Evolutionary conservation across 768 basidiomycete genomes (phyloP).

Genomic region (Coprinopsis sp.): DNA sequence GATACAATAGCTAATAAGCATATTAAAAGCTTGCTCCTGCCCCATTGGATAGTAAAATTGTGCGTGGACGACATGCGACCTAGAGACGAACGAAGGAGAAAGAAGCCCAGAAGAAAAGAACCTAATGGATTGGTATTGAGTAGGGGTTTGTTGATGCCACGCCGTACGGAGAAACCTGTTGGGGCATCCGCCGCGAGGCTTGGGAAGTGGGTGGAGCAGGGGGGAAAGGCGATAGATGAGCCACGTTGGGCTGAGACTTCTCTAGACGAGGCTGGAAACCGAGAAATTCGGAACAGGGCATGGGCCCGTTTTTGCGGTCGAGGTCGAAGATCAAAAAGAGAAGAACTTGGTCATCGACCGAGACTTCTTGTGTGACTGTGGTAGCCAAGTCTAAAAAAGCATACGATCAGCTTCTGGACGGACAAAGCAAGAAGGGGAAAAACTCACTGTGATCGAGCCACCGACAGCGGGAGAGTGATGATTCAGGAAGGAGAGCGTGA

Average conservation of each 20-base stretch:
- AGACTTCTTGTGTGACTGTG: conserved; percentile 66
- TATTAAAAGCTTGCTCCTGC: conserved; percentile 9
- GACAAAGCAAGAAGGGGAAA: conserved; percentile 12
- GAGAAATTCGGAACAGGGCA: conserved; percentile 59
- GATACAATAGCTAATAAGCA: conserved; percentile 13
- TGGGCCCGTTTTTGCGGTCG: conserved; percentile 47
- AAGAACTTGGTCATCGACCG: conserved; percentile 58
- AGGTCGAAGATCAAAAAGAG: conserved; percentile 66
- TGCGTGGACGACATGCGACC: not conserved
- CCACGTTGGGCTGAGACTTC: conserved; percentile 22
- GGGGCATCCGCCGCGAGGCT: not conserved
- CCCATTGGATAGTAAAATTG: not conserved
- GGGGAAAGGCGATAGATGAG: conserved; percentile 3
- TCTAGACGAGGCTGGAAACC: conserved; percentile 40
- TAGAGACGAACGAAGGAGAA: not conserved
- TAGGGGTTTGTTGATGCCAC: conserved; percentile 1
- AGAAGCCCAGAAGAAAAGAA: not conserved
- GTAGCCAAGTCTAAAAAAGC: conserved; percentile 43
- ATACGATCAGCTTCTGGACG: conserved; percentile 22
- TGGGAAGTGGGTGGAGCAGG: conserved; percentile 9
- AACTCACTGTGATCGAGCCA: conserved; percentile 67
- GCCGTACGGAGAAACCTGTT: not conserved
- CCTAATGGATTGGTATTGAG: conserved; percentile 8
- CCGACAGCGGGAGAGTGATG: conserved; percentile 57
- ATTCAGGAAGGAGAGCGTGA: conserved; percentile 62